phyloP scores from a whole-genome alignment of 2,329 filamentous ascomycete species.

The Aureobasidium musti region DNA sequence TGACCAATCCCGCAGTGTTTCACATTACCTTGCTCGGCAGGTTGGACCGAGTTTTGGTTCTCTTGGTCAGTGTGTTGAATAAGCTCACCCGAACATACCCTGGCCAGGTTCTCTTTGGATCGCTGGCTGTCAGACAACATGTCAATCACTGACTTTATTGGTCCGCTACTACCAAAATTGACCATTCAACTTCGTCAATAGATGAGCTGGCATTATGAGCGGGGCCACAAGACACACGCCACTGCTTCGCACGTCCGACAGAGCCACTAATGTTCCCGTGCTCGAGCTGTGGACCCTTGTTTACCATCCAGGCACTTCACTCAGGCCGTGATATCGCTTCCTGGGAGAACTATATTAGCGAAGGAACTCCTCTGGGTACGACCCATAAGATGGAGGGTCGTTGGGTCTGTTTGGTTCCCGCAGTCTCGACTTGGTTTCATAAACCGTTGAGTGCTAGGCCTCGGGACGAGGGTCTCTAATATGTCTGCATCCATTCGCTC shows the following conservation, averaged over 20 bases:
- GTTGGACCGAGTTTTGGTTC: not conserved
- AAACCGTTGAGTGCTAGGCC: not conserved
- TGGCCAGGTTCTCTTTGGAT: not conserved
- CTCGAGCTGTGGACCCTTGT: not conserved
- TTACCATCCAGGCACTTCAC: not conserved
- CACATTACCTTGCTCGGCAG: conserved; percentile 7
- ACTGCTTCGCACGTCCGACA: not conserved
- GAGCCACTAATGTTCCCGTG: conserved; percentile 14
- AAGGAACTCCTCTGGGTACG: not conserved
- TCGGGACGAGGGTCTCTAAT: not conserved
- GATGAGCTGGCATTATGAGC: not conserved
- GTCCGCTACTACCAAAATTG: not conserved
- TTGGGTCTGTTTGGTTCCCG: not conserved
- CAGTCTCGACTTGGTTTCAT: not conserved
- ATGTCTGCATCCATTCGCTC: not conserved
- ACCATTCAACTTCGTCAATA: conserved; percentile 1
- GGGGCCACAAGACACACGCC: conserved; percentile 2
- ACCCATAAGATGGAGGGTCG: not conserved
- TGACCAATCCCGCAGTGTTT: conserved; percentile 4
- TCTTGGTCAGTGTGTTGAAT: not conserved
- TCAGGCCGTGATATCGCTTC: not conserved
- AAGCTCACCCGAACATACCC: not conserved
- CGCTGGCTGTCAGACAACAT: not conserved
- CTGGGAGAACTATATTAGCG: conserved; percentile 6
- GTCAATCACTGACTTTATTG: not conserved